A percentile compares a stretch with the other conserved stretches of the same genome.
These are phyloP conservation scores for Mucor circinelloides DNA, from an alignment of 371 early-diverging fungal genomes.

Conservation along the genomic window DNA sequence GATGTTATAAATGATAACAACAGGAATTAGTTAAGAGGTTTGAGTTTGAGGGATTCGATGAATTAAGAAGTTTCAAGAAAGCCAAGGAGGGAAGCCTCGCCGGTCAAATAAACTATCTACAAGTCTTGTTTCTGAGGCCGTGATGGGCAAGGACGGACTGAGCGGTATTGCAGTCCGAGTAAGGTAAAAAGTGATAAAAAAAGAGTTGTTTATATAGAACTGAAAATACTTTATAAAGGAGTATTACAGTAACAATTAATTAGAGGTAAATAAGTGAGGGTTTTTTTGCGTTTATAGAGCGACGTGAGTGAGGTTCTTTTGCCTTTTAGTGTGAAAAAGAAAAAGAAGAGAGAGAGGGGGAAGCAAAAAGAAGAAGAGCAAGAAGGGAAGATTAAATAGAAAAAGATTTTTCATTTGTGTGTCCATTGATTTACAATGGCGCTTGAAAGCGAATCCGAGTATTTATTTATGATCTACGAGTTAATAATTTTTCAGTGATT, in stretches of 20 bases:
- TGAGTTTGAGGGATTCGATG: slow-evolving; percentile 9
- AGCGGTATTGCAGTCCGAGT: slow-evolving; percentile 54
- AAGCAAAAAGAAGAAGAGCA: background rate
- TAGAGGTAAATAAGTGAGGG: background rate
- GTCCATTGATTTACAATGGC: background rate
- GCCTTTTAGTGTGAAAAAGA: slow-evolving; percentile 5
- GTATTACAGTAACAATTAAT: slow-evolving; percentile 21
- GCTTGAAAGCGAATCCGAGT: background rate
- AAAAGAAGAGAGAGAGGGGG: background rate
- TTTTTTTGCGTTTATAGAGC: slow-evolving; percentile 3
- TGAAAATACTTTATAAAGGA: slow-evolving; percentile 31
- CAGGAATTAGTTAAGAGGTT: slow-evolving; percentile 3
- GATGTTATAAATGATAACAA: background rate
- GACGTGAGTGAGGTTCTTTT: slow-evolving; percentile 18
- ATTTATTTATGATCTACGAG: slow-evolving; percentile 23
- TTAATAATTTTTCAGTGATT: slow-evolving; percentile 58
- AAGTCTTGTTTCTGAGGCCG: slow-evolving; percentile 70
- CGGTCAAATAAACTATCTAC: slow-evolving; percentile 63
- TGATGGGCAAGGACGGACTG: slow-evolving; percentile 67
- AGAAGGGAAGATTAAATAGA: background rate
- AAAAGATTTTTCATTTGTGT: slow-evolving; percentile 5
- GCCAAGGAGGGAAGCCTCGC: slow-evolving; percentile 73
- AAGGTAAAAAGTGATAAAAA: slow-evolving; percentile 16
- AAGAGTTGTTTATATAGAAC: slow-evolving; percentile 25
- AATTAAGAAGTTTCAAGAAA: slow-evolving; percentile 38